A percentile compares a stretch with the other conserved stretches of the same genome.
Conservation (phyloP, 441 rosid species). For the Gossypium schwendimanii region DNA sequence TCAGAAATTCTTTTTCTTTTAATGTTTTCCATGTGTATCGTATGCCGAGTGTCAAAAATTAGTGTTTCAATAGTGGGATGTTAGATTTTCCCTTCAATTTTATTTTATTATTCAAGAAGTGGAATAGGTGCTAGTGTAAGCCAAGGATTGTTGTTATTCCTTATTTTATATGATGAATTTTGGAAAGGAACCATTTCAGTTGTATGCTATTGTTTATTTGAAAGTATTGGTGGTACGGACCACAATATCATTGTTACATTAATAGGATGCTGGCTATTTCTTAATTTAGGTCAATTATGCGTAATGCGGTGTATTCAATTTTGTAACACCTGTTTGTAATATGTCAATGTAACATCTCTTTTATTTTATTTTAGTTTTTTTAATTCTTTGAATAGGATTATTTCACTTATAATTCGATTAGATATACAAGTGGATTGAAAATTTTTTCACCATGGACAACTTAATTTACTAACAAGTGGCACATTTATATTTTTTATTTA, state of each 20-base stretch:
- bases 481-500: too few species aligned
- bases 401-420: too few species aligned
- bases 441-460: too few species aligned
- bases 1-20: neutral
- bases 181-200: neutral
- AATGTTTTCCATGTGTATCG: neutral
- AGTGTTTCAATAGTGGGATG: neutral
- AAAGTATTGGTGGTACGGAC: too few species aligned
- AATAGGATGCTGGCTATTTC: neutral
- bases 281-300: neutral
- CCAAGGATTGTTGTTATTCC: neutral
- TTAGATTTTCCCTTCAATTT: neutral
- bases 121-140: too few species aligned
- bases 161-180: neutral
- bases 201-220: neutral
- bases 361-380: too few species aligned
- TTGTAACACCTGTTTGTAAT: too few species aligned
- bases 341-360: too few species aligned
- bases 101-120: too few species aligned
- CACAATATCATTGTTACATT: rapidly evolving
- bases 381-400: too few species aligned
- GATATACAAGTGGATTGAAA: too few species aligned
- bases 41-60: neutral
- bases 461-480: too few species aligned
- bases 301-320: neutral